phyloP scores from a whole-genome alignment of 331 rosid species.

The Arachis monticola region DNA sequence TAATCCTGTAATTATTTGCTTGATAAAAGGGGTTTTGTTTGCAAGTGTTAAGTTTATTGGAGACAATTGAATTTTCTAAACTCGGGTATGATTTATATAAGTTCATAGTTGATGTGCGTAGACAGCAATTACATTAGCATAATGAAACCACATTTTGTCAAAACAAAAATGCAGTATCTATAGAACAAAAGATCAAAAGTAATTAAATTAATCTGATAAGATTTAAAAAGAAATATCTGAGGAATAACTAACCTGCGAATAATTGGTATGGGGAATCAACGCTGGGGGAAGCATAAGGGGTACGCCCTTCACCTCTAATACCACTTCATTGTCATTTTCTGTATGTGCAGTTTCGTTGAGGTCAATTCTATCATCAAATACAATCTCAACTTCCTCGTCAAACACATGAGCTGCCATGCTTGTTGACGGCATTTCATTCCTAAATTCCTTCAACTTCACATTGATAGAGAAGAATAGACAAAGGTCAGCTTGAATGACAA shows the following conservation, averaged over 20 bases:
- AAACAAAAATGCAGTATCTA: too few relatives aligned
- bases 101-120: too few relatives aligned
- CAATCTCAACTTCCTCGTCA: constrained; percentile 77
- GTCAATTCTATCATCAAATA: constrained; percentile 52
- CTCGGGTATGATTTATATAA: too few relatives aligned
- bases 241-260: constrained; percentile 59
- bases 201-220: background rate
- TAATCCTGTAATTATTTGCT: too few relatives aligned
- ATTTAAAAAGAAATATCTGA: background rate
- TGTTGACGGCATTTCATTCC: constrained; percentile 62
- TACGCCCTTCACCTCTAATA: constrained; percentile 40
- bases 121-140: too few relatives aligned
- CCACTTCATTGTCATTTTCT: constrained; percentile 49
- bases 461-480: constrained; percentile 24
- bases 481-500: constrained; percentile 30
- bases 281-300: constrained; percentile 62
- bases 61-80: too few relatives aligned
- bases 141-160: too few relatives aligned
- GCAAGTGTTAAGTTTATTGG: too few relatives aligned
- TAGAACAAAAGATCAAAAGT: too few relatives aligned
- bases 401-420: constrained; percentile 84
- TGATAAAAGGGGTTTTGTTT: too few relatives aligned
- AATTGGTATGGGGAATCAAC: constrained; percentile 46
- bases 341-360: constrained; percentile 41
- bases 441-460: constrained; percentile 64